Conservation (phyloP, 352 stramenopile species). For the Pythium aquatile region DNA sequence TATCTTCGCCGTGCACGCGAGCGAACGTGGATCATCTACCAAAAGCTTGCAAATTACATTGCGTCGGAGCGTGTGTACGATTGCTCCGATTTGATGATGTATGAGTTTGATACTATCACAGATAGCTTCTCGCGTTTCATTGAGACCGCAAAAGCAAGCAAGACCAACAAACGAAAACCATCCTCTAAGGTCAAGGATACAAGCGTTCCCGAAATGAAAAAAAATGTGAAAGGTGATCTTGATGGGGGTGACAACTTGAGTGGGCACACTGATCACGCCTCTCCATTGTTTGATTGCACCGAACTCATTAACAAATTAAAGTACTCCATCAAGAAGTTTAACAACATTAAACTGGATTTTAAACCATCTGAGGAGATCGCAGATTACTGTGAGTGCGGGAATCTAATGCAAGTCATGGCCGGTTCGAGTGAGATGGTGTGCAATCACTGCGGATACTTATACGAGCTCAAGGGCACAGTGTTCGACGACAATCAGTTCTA, state of each 20-base stretch:
- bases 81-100: not conserved
- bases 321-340: not conserved
- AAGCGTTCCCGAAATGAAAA: too few relatives aligned
- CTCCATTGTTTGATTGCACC: too few relatives aligned
- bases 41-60: conserved; percentile 7
- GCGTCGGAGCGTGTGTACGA: conserved; percentile 4
- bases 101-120: too few relatives aligned
- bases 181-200: too few relatives aligned
- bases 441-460: not conserved
- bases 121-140: too few relatives aligned
- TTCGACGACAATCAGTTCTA: conserved; percentile 7
- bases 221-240: too few relatives aligned
- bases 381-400: conserved; percentile 4
- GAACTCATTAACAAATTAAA: conserved; percentile 5
- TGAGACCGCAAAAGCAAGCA: too few relatives aligned
- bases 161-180: too few relatives aligned
- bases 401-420: conserved; percentile 2
- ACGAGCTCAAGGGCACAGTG: conserved; percentile 4
- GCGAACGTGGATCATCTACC: conserved; percentile 3
- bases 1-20: conserved; percentile 1
- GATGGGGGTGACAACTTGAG: too few relatives aligned
- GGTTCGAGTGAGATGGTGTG: conserved; percentile 10
- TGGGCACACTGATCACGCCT: too few relatives aligned
- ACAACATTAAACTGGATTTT: conserved; percentile 9
- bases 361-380: conserved; percentile 5